Percentiles rank a stretch among this genome's conserved stretches.
Evolutionary conservation across 495 filamentous ascomycete species (phyloP).

Genomic region (Cercophora scortea): DNA sequence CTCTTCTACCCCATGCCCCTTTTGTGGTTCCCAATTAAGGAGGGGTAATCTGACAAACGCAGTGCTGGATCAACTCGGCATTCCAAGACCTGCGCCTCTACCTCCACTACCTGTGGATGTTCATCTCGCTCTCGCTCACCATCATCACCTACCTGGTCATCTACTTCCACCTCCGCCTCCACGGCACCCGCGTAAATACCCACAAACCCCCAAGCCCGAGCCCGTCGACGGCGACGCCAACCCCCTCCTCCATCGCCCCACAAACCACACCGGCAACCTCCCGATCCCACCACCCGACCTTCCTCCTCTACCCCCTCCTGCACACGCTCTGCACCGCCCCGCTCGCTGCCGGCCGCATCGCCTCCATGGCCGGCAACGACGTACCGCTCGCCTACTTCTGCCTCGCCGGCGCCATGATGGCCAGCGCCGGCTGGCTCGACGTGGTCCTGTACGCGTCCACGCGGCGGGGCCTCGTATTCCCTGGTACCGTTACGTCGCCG

Average conservation of each 20-base stretch:
- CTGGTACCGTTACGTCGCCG: slow-evolving; percentile 21
- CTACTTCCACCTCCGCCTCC: slow-evolving; percentile 50
- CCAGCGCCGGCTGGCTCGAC: slow-evolving; percentile 65
- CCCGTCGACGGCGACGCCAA: slow-evolving; percentile 8
- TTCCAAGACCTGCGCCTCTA: slow-evolving; percentile 57
- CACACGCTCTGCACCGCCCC: slow-evolving; percentile 65
- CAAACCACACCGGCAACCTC: slow-evolving; percentile 15
- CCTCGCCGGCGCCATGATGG: slow-evolving; percentile 62
- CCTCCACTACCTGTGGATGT: slow-evolving; percentile 76
- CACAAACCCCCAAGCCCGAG: slow-evolving; percentile 3
- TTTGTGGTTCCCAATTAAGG: too few species aligned
- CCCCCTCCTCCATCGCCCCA: slow-evolving; percentile 10
- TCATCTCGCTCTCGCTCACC: slow-evolving; percentile 58
- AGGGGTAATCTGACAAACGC: neutral
- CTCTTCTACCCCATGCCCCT: neutral
- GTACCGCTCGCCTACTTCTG: slow-evolving; percentile 57
- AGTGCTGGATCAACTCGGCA: slow-evolving; percentile 64
- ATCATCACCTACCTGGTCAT: slow-evolving; percentile 57
- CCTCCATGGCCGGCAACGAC: slow-evolving; percentile 46
- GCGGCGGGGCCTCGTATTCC: slow-evolving; percentile 46
- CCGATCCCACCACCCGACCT: slow-evolving; percentile 51
- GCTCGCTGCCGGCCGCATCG: slow-evolving; percentile 61
- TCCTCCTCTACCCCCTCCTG: slow-evolving; percentile 64
- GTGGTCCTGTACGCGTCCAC: slow-evolving; percentile 64
- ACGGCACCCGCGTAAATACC: slow-evolving; percentile 18